phyloP scores from a whole-genome alignment of 352 stramenopile genomes.

The Bremia lactucae region DNA sequence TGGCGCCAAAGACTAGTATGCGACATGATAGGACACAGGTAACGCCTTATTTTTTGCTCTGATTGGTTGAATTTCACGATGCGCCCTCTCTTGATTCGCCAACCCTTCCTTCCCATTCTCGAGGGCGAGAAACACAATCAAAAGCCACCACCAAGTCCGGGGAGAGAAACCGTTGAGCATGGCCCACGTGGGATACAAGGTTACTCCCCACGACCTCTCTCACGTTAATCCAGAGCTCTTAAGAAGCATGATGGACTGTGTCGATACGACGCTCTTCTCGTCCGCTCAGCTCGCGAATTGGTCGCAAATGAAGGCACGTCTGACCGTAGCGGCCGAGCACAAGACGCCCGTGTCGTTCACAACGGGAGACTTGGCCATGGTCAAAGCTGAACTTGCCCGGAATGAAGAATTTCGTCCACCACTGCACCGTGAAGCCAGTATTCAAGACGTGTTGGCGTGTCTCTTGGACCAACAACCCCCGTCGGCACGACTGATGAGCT shows the following conservation, averaged over 20 bases:
- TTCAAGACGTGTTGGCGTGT: conserved; percentile 69
- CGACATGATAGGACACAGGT: conserved; percentile 1
- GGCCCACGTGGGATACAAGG: neutral
- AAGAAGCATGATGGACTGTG: conserved; percentile 80
- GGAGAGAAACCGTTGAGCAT: conserved; percentile 1
- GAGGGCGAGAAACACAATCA: conserved; percentile 10
- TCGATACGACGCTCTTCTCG: conserved; percentile 75
- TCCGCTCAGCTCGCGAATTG: conserved; percentile 60
- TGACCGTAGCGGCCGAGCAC: conserved; percentile 40
- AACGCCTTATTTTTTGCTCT: neutral
- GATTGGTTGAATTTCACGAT: neutral
- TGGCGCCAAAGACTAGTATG: too few relatives aligned
- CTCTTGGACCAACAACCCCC: conserved; percentile 60
- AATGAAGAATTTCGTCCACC: conserved; percentile 38
- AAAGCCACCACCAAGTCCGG: conserved; percentile 9
- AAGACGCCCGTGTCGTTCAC: conserved; percentile 24
- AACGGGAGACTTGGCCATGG: conserved; percentile 25
- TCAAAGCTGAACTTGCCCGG: conserved; percentile 30
- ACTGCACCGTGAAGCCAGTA: conserved; percentile 60
- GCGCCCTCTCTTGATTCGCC: neutral
- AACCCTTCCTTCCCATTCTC: neutral
- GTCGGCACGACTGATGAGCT: conserved; percentile 34
- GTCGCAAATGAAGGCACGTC: conserved; percentile 65
- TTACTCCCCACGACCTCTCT: neutral
- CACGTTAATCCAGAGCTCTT: conserved; percentile 61